phyloP scores from a whole-genome alignment of 768 basidiomycete genomes.

The Scleroderma bovista region DNA sequence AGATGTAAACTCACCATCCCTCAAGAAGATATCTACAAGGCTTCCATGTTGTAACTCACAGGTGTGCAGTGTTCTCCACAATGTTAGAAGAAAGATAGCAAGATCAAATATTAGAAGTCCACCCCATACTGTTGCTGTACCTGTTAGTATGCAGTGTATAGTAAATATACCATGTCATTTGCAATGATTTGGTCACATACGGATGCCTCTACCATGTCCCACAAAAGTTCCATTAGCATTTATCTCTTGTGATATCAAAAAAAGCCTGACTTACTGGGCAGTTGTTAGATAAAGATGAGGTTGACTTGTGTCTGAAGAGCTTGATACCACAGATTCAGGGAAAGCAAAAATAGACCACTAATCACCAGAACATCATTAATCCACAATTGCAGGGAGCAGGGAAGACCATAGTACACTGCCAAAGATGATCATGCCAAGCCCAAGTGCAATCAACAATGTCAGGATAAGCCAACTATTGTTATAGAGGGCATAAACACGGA shows the following conservation, averaged over 20 bases:
- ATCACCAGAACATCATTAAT: too few species aligned
- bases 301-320: not conserved
- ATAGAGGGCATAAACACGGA: slow-evolving; percentile 19
- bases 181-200: not conserved
- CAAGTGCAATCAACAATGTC: not conserved
- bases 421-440: not conserved
- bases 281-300: not conserved
- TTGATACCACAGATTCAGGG: too few species aligned
- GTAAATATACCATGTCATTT: not conserved
- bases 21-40: slow-evolving; percentile 8
- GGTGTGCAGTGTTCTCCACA: slow-evolving; percentile 8
- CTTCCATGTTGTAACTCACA: not conserved
- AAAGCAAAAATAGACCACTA: too few species aligned
- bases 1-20: too few species aligned
- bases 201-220: not conserved
- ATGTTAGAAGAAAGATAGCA: slow-evolving; percentile 16
- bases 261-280: slow-evolving; percentile 3
- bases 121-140: slow-evolving; percentile 5
- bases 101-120: slow-evolving; percentile 16
- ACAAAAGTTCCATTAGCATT: too few species aligned
- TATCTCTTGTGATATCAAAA: not conserved
- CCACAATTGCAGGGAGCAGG: too few species aligned
- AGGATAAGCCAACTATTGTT: slow-evolving; percentile 6
- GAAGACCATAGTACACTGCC: slow-evolving; percentile 1
- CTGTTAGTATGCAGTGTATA: slow-evolving; percentile 1